Evolutionary conservation across 306 rosid species (phyloP).

Genomic region (Ormosia semicastrata): DNA sequence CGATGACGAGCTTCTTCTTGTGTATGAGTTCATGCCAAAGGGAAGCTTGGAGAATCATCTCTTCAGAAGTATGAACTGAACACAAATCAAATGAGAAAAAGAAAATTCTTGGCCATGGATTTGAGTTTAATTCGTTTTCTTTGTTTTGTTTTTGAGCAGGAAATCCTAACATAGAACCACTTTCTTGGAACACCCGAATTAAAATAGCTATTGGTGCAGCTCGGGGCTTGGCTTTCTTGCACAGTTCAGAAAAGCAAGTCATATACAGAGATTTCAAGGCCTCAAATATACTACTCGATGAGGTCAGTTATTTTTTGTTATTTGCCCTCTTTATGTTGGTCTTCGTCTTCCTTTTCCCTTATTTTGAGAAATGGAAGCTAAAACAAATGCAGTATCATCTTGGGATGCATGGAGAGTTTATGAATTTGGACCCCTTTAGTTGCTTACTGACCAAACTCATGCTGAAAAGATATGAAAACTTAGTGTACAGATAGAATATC

Average conservation of each 20-base stretch:
- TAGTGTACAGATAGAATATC: neutral
- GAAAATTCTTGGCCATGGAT: neutral
- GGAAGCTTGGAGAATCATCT: slow-evolving; percentile 97
- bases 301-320: slow-evolving; percentile 46
- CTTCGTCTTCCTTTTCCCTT: neutral
- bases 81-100: neutral
- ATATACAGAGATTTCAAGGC: slow-evolving; percentile 93
- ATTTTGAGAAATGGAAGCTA: neutral
- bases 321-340: neutral
- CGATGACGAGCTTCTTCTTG: slow-evolving; percentile 80
- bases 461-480: neutral
- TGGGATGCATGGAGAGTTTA: neutral
- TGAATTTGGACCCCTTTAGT: neutral
- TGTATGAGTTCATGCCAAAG: slow-evolving; percentile 79
- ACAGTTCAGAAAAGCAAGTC: slow-evolving; percentile 62
- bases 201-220: slow-evolving; percentile 88
- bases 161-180: slow-evolving; percentile 55
- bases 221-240: slow-evolving; percentile 83
- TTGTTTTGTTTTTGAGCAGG: slow-evolving; percentile 44
- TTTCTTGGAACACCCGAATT: slow-evolving; percentile 74
- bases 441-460: neutral
- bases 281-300: slow-evolving; percentile 83
- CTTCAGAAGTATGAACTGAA: slow-evolving; percentile 65
- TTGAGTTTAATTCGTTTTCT: slow-evolving; percentile 13
- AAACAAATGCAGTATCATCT: slow-evolving; percentile 6